A percentile compares a stretch with the other conserved stretches of the same genome.
Evolutionary conservation across 164 flowering plant genomes (phyloP).

Genomic region (Sedum album): DNA sequence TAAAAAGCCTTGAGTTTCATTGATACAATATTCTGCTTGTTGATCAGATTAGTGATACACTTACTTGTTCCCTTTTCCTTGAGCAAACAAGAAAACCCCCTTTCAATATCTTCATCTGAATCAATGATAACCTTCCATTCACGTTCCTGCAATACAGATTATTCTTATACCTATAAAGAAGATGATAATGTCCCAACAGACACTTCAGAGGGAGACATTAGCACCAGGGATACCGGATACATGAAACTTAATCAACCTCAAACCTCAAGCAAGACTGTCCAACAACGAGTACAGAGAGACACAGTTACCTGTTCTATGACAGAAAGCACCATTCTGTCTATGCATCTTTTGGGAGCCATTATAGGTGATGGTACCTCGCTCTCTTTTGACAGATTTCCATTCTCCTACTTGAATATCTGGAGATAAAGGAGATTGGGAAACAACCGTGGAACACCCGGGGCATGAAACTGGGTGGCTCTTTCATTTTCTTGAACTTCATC

Average conservation of each 20-base stretch:
- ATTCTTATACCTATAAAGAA: background rate
- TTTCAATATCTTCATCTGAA: constrained; percentile 50
- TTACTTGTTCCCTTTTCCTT: constrained; percentile 38
- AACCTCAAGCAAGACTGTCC: background rate
- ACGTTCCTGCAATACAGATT: background rate
- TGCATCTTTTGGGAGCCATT: constrained; percentile 12
- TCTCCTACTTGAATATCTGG: constrained; percentile 40
- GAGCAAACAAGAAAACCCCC: constrained; percentile 31
- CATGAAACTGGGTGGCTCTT: constrained; percentile 22
- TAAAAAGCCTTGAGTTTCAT: background rate
- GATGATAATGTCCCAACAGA: background rate
- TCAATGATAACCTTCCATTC: constrained; percentile 22
- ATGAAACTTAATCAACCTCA: background rate
- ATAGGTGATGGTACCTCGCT: constrained; percentile 17
- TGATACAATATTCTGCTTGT: background rate
- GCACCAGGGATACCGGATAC: background rate
- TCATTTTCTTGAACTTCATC: constrained; percentile 1
- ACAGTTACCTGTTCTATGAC: constrained; percentile 21
- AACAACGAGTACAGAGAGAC: background rate
- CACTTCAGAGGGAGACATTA: background rate
- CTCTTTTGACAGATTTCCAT: constrained; percentile 36
- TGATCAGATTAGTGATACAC: background rate
- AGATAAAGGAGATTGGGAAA: constrained; percentile 12
- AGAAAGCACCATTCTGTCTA: constrained; percentile 20
- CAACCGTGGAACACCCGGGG: constrained; percentile 18